Conservation (phyloP, 2,329 filamentous ascomycete genomes). For the Epichloe scottii region DNA sequence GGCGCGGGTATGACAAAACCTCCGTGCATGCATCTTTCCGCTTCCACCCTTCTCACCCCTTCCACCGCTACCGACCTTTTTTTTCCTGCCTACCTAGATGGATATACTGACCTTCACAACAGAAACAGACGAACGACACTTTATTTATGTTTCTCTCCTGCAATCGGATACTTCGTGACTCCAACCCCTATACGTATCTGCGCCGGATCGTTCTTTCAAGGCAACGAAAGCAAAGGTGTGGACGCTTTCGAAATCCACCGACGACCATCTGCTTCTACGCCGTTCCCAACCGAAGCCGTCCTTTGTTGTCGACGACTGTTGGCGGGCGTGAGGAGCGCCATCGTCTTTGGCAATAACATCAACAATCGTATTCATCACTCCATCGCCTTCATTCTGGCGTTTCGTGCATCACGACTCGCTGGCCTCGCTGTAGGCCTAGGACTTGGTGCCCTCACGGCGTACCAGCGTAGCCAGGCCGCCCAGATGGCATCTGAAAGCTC, state of each 20-base stretch:
- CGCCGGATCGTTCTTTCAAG: background rate
- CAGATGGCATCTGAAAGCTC: slow-evolving; percentile 23
- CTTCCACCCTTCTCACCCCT: background rate
- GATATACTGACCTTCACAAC: background rate
- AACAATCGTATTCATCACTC: background rate
- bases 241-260: background rate
- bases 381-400: slow-evolving; percentile 34
- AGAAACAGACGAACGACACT: background rate
- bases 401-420: slow-evolving; percentile 38
- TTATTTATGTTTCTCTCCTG: background rate
- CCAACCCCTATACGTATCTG: background rate
- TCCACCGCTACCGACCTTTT: background rate
- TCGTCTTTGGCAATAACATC: background rate
- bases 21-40: slow-evolving; percentile 3
- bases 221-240: background rate
- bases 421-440: slow-evolving; percentile 47
- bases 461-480: slow-evolving; percentile 32
- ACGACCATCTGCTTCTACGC: background rate
- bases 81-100: background rate
- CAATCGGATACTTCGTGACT: background rate
- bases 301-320: background rate
- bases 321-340: background rate
- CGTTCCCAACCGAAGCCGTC: background rate
- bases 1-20: background rate
- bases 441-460: slow-evolving; percentile 43